Conservation (phyloP, 1,139 yeast species). For the Sugiyamaella grinbergsii region DNA sequence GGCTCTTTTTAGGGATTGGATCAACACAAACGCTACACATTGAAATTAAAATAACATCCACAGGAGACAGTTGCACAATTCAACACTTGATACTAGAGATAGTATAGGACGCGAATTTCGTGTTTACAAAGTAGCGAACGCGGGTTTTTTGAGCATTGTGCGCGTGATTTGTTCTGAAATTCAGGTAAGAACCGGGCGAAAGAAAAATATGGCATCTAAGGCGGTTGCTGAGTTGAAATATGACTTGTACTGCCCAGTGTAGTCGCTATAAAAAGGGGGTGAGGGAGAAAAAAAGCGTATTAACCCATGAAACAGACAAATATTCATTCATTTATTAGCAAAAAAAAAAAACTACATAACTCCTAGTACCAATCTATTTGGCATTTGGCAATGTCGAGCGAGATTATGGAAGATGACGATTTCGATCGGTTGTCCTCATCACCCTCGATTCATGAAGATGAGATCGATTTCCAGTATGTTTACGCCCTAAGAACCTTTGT, state of each 20-base stretch:
- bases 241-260: too few relatives aligned
- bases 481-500: constrained; percentile 85
- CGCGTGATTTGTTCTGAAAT: background rate
- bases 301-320: too few relatives aligned
- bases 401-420: constrained; percentile 33
- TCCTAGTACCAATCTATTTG: too few relatives aligned
- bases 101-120: background rate
- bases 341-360: too few relatives aligned
- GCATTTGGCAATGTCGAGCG: constrained; percentile 7
- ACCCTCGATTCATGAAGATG: constrained; percentile 59
- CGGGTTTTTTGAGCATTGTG: background rate
- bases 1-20: too few relatives aligned
- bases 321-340: constrained; percentile 2
- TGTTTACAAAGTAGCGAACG: background rate
- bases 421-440: constrained; percentile 45
- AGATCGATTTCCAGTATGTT: constrained; percentile 77
- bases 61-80: background rate
- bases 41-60: background rate
- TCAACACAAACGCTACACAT: background rate
- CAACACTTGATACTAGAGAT: background rate
- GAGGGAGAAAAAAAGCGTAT: too few relatives aligned
- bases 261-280: too few relatives aligned
- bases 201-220: too few relatives aligned
- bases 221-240: too few relatives aligned
- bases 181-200: background rate